These are phyloP conservation scores for Phaffia australis DNA, from an alignment of 768 basidiomycete species.

Conservation along the genomic window DNA sequence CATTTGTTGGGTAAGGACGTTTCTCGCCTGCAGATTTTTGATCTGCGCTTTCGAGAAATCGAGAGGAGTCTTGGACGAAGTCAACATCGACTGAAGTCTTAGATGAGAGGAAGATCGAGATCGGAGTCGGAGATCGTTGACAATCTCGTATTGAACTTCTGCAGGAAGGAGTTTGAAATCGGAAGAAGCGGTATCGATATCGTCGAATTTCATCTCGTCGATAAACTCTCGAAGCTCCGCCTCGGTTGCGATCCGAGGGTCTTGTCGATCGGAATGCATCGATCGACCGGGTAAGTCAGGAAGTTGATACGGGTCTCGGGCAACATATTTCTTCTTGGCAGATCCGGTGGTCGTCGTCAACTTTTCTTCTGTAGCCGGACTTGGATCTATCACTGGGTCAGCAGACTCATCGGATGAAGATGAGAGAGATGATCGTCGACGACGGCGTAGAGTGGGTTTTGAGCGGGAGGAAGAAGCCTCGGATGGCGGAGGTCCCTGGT, in stretches of 20 bases:
- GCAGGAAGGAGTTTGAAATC: slow-evolving; percentile 87
- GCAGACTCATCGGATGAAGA: slow-evolving; percentile 33
- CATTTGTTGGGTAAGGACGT: slow-evolving; percentile 83
- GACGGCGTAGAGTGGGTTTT: slow-evolving; percentile 20
- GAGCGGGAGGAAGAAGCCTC: slow-evolving; percentile 28
- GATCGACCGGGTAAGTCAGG: slow-evolving; percentile 51
- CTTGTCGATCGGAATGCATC: slow-evolving; percentile 53
- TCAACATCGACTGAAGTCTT: slow-evolving; percentile 82
- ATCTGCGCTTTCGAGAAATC: slow-evolving; percentile 98
- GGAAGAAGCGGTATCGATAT: slow-evolving; percentile 81
- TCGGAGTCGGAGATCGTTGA: slow-evolving; percentile 86
- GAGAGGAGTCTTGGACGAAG: slow-evolving; percentile 62
- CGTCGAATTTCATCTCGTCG: slow-evolving; percentile 89
- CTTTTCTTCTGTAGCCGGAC: background rate
- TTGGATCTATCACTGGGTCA: slow-evolving; percentile 46
- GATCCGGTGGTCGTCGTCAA: slow-evolving; percentile 6
- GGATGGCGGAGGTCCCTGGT: slow-evolving; percentile 33
- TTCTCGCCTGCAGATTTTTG: slow-evolving; percentile 74
- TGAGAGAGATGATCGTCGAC: slow-evolving; percentile 29
- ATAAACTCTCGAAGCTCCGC: slow-evolving; percentile 88
- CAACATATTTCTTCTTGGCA: slow-evolving; percentile 39
- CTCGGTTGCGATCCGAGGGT: slow-evolving; percentile 90
- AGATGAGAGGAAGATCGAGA: slow-evolving; percentile 89
- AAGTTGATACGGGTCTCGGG: slow-evolving; percentile 74
- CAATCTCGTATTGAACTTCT: slow-evolving; percentile 95